Evolutionary conservation across 352 stramenopile species (phyloP).

Genomic region (Globisporangium barbulae): DNA sequence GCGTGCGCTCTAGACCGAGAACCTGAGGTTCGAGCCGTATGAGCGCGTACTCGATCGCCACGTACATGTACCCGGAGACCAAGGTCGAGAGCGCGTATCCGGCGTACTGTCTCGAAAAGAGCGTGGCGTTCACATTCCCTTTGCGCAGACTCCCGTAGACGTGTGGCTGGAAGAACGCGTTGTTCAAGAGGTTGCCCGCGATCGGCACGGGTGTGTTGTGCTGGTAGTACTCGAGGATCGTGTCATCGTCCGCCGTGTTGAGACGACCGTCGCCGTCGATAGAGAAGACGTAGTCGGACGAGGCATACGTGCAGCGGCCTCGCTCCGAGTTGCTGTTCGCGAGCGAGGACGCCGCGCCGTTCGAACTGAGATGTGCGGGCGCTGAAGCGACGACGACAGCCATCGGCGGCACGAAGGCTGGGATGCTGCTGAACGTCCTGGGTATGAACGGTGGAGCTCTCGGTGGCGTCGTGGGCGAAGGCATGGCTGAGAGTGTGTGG

Average conservation of each 20-base stretch:
- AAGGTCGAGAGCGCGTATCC: constrained; percentile 15
- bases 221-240: constrained; percentile 4
- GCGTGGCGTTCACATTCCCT: constrained; percentile 3
- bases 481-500: too few relatives aligned
- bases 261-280: background rate
- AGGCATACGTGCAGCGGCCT: too few relatives aligned
- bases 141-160: constrained; percentile 41
- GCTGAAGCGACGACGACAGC: too few relatives aligned
- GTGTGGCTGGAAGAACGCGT: constrained; percentile 24
- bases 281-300: constrained; percentile 9
- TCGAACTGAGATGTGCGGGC: too few relatives aligned
- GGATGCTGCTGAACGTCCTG: too few relatives aligned
- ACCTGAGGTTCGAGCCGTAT: constrained; percentile 16
- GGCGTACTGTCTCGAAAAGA: constrained; percentile 9
- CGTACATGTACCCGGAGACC: constrained; percentile 14
- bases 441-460: too few relatives aligned
- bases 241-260: background rate
- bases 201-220: too few relatives aligned
- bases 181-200: too few relatives aligned
- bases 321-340: too few relatives aligned
- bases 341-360: too few relatives aligned
- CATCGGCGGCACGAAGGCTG: too few relatives aligned
- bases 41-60: constrained; percentile 10
- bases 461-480: too few relatives aligned
- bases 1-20: constrained; percentile 12